Percentiles rank a stretch among this genome's conserved stretches.
Evolutionary conservation across 2,329 filamentous ascomycete species (phyloP).

Genomic region (Paraconiothyrium sp.): DNA sequence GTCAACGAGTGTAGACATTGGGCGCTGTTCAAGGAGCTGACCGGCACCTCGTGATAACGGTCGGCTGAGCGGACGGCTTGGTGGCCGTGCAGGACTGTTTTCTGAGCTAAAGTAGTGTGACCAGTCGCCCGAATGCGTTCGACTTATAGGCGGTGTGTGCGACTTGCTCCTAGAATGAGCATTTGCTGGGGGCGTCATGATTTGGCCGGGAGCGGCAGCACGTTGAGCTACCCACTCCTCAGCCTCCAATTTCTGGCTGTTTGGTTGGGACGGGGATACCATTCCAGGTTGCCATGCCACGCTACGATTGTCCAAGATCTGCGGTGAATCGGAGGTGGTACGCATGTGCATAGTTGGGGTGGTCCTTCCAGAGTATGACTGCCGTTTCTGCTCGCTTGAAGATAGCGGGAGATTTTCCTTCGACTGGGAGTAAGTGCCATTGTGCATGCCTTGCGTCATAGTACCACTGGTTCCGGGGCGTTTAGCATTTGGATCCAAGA

Average conservation of each 20-base stretch:
- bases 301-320: slow-evolving; percentile 68
- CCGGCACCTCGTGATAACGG: slow-evolving; percentile 69
- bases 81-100: slow-evolving; percentile 33
- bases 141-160: slow-evolving; percentile 55
- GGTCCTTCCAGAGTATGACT: slow-evolving; percentile 41
- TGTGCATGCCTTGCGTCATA: slow-evolving; percentile 52
- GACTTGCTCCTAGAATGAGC: slow-evolving; percentile 70
- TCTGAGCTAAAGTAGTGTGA: slow-evolving; percentile 46
- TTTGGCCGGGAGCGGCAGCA: slow-evolving; percentile 58
- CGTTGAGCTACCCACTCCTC: slow-evolving; percentile 88
- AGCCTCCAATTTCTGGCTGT: slow-evolving; percentile 69
- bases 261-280: slow-evolving; percentile 58
- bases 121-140: slow-evolving; percentile 58
- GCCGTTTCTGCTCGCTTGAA: slow-evolving; percentile 40
- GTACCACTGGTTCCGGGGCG: slow-evolving; percentile 66
- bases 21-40: slow-evolving; percentile 62
- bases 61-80: slow-evolving; percentile 46
- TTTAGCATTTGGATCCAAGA: slow-evolving; percentile 66
- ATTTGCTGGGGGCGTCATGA: slow-evolving; percentile 52
- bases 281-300: slow-evolving; percentile 83
- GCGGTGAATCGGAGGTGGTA: slow-evolving; percentile 43
- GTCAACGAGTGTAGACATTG: slow-evolving; percentile 67
- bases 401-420: slow-evolving; percentile 43
- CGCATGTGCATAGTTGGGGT: slow-evolving; percentile 56
- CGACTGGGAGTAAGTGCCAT: slow-evolving; percentile 40